Evolutionary conservation across 805 yeast genomes (phyloP), one percentile per base, ranked within the genome.

Genomic region (Ascoidea rubescens): DNA sequence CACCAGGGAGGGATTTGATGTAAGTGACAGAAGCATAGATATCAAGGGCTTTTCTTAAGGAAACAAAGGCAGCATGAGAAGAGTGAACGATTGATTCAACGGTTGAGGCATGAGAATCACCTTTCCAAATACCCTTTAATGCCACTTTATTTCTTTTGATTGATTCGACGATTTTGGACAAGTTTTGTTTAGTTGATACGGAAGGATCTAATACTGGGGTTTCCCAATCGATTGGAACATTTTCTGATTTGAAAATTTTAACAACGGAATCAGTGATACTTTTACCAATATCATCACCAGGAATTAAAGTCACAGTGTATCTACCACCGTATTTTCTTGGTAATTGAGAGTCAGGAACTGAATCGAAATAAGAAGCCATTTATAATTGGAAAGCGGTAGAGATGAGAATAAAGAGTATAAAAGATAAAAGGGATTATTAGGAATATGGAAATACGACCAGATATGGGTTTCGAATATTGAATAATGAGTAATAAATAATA

Each of bases 251-350:
- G 77, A 91, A 91, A 67, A 91, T 86, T 60, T 87, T 79, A 69
- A 85, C 82, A 55, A 91, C 99, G 31, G 97, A 85, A 68, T 86
- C 91, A 54, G 98, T 84, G 67, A 90, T 87, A 74, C 90, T 96
- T 65, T 83, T 84, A 70, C 99, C 99, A 60, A 90, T 85, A 79
- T 98, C 98, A 67, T 91, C 99, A 71, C 99, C 96, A 54, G 98
- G 98, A 61, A 91, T 84, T 67, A 91, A 77, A 50, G 99, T 91
- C 54, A 93, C 96, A 51, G 91, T 86, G 77, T 80, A 90, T 67
- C 83, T 83, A 57, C 96, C 96, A 61, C 98, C 98, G 72, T 87
- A 89, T 71, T 87, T 85, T 74, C 87, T 87, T 63, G 96, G 95
- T 64, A 86, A 74, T 57, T 77, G 77, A 52, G 84, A 75, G 32